Conservation (phyloP, 345 rosid species). For the Capsella bursapastoris region DNA sequence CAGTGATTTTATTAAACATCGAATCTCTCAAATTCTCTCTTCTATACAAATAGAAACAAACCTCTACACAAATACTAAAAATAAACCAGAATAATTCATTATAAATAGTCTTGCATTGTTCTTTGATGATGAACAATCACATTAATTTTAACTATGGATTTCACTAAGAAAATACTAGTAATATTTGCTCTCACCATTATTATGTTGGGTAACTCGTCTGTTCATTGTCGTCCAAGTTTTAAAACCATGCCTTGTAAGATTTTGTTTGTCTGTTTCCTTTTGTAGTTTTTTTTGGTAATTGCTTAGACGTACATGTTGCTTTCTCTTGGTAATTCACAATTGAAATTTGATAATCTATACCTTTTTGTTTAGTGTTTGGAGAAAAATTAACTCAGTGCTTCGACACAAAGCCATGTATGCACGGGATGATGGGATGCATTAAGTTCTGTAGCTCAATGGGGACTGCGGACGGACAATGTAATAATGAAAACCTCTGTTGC, state of each 20-base stretch:
- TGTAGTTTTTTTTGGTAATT: background rate
- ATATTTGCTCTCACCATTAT: conserved; percentile 12
- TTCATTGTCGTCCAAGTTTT: conserved; percentile 11
- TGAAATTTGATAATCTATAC: background rate
- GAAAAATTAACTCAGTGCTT: conserved; percentile 4
- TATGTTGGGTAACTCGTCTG: background rate
- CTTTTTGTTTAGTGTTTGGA: background rate
- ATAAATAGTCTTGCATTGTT: too few species aligned
- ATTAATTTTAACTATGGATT: background rate
- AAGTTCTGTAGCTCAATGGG: conserved; percentile 20
- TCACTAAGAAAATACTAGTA: background rate
- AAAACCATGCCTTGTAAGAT: background rate
- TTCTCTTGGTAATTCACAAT: background rate
- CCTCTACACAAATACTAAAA: too few species aligned
- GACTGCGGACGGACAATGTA: conserved; percentile 32
- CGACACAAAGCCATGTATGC: conserved; percentile 18
- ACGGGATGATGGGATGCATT: conserved; percentile 22
- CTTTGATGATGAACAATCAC: too few species aligned
- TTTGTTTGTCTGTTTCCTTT: background rate
- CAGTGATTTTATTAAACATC: too few species aligned
- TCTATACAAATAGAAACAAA: too few species aligned
- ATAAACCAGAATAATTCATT: too few species aligned
- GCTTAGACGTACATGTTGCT: background rate
- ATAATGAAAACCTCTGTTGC: conserved; percentile 7
- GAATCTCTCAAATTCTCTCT: too few species aligned